phyloP scores from a whole-genome alignment of 2,329 filamentous ascomycete species.

The Talaromyces sp. region DNA sequence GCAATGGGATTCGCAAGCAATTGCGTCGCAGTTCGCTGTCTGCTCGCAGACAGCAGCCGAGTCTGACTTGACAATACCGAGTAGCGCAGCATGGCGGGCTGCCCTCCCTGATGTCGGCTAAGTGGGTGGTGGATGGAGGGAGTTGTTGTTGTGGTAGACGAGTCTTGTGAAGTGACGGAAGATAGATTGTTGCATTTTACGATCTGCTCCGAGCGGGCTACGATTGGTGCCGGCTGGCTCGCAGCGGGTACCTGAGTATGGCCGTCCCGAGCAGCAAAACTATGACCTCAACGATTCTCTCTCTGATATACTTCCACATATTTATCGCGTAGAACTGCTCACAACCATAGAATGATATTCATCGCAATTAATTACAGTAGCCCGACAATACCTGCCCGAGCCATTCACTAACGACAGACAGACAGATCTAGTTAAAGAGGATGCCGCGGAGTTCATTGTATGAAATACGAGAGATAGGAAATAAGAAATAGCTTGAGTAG shows the following conservation, averaged over 20 bases:
- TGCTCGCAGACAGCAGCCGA: slow-evolving; percentile 39
- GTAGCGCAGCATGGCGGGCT: slow-evolving; percentile 56
- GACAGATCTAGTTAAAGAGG: slow-evolving; percentile 3
- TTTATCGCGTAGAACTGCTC: background rate
- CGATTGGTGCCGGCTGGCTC: slow-evolving; percentile 10
- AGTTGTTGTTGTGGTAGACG: slow-evolving; percentile 5
- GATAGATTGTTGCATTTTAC: slow-evolving; percentile 32
- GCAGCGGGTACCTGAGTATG: slow-evolving; percentile 4
- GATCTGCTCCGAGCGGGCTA: slow-evolving; percentile 35
- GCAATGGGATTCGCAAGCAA: slow-evolving; percentile 41
- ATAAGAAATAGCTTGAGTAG: slow-evolving; percentile 17
- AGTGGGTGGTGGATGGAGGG: slow-evolving; percentile 21
- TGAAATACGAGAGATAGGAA: slow-evolving; percentile 7
- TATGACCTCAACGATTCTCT: background rate
- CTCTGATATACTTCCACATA: background rate
- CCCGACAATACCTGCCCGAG: background rate
- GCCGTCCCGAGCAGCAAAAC: slow-evolving; percentile 7
- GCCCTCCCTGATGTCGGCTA: slow-evolving; percentile 34
- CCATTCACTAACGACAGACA: background rate
- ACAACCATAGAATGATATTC: background rate
- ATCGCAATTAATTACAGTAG: slow-evolving; percentile 3
- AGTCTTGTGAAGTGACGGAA: slow-evolving; percentile 8
- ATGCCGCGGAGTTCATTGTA: background rate
- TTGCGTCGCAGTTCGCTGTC: slow-evolving; percentile 39
- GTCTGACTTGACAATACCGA: slow-evolving; percentile 50